Conservation (phyloP, 768 basidiomycete genomes). For the Tulasnella sp. region DNA sequence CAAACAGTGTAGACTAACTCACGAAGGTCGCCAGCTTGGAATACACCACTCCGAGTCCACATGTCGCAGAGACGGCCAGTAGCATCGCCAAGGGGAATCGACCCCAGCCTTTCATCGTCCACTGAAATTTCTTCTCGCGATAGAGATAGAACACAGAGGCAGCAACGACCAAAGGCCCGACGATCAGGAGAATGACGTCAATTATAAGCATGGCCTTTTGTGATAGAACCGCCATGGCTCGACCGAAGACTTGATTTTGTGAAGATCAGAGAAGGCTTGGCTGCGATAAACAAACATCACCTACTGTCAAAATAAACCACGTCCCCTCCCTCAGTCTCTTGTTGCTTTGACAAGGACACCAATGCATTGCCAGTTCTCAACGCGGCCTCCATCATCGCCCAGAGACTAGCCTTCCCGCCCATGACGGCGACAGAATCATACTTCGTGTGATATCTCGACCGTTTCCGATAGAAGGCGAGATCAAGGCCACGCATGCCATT, state of each 20-base stretch:
- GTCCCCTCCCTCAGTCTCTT: slow-evolving; percentile 24
- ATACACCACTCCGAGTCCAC: slow-evolving; percentile 37
- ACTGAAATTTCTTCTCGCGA: neutral
- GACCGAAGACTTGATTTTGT: slow-evolving; percentile 42
- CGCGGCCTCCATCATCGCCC: slow-evolving; percentile 67
- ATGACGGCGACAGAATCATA: slow-evolving; percentile 54
- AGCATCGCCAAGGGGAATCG: slow-evolving; percentile 53
- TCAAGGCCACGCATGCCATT: slow-evolving; percentile 57
- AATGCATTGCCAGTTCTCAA: slow-evolving; percentile 43
- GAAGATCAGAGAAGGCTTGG: neutral
- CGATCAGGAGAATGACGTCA: slow-evolving; percentile 48
- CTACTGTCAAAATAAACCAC: slow-evolving; percentile 65
- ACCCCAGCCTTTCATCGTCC: slow-evolving; percentile 27
- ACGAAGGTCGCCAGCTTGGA: slow-evolving; percentile 54
- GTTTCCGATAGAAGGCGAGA: slow-evolving; percentile 62
- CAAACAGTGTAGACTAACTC: slow-evolving; percentile 22
- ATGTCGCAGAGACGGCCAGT: slow-evolving; percentile 36
- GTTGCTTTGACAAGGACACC: slow-evolving; percentile 32
- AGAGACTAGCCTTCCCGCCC: slow-evolving; percentile 45
- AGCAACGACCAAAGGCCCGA: slow-evolving; percentile 46
- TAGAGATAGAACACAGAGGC: slow-evolving; percentile 29
- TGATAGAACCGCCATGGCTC: slow-evolving; percentile 42
- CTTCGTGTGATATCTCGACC: slow-evolving; percentile 66
- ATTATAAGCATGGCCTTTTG: slow-evolving; percentile 38
- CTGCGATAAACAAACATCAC: slow-evolving; percentile 21